Evolutionary conservation across 2,329 filamentous ascomycete genomes (phyloP).

Genomic region (Hypoxylon sp.): DNA sequence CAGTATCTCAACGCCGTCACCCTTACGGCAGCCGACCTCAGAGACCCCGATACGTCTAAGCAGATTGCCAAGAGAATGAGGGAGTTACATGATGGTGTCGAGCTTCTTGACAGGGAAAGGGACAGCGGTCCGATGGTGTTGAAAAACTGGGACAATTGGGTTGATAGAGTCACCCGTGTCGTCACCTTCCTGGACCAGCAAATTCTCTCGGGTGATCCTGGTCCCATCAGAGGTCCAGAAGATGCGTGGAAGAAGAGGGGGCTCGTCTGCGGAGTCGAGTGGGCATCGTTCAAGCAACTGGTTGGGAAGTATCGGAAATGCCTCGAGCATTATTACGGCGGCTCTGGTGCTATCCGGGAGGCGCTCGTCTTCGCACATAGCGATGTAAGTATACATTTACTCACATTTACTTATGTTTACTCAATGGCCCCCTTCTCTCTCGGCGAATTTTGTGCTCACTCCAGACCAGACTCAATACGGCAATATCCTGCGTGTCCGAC

Average conservation of each 20-base stretch:
- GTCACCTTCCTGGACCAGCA: slow-evolving; percentile 66
- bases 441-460: slow-evolving; percentile 11
- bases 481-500: slow-evolving; percentile 82
- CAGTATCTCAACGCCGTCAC: slow-evolving; percentile 89
- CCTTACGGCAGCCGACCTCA: slow-evolving; percentile 77
- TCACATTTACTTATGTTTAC: too few species aligned
- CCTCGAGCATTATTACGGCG: slow-evolving; percentile 76
- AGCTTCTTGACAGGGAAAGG: slow-evolving; percentile 80
- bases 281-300: slow-evolving; percentile 76
- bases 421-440: background rate
- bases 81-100: slow-evolving; percentile 92
- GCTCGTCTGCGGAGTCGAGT: slow-evolving; percentile 83
- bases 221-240: slow-evolving; percentile 41
- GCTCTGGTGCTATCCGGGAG: slow-evolving; percentile 70
- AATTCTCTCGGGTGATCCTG: slow-evolving; percentile 55
- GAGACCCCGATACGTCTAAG: slow-evolving; percentile 81
- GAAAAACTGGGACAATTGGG: slow-evolving; percentile 95
- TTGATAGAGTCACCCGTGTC: slow-evolving; percentile 69
- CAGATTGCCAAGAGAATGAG: slow-evolving; percentile 98
- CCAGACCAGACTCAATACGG: slow-evolving; percentile 89
- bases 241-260: slow-evolving; percentile 73
- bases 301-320: slow-evolving; percentile 80
- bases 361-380: slow-evolving; percentile 95
- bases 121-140: slow-evolving; percentile 83
- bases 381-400: slow-evolving; percentile 69